phyloP scores from a whole-genome alignment of 306 rosid genomes.

The Cicer yamashitae region DNA sequence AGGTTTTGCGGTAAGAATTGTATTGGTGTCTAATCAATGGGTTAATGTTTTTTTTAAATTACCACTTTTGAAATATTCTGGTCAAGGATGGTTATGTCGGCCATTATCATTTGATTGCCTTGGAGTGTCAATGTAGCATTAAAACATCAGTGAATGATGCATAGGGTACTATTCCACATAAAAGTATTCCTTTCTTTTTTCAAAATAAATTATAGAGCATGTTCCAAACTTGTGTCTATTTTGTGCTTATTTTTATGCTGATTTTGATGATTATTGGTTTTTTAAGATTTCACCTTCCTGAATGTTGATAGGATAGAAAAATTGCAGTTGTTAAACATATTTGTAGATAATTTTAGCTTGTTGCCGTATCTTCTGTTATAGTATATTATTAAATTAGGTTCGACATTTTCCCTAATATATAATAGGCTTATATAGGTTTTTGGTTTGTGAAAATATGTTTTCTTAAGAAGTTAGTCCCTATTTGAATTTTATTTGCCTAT shows the following conservation, averaged over 20 bases:
- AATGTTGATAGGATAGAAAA: not conserved
- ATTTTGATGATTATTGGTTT: conserved; percentile 3
- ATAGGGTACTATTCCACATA: conserved; percentile 6
- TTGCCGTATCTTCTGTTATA: conserved; percentile 19
- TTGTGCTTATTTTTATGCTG: conserved; percentile 22
- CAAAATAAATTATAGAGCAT: conserved; percentile 3
- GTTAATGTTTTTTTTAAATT: conserved; percentile 36
- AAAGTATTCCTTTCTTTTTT: conserved; percentile 19
- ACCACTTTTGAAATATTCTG: conserved; percentile 27
- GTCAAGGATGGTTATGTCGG: conserved; percentile 5
- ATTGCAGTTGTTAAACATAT: conserved; percentile 13
- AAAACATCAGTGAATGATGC: not conserved
- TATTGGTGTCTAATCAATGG: conserved; percentile 28
- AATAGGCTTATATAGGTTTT: not conserved
- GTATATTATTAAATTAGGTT: conserved; percentile 8
- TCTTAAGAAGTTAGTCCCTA: not conserved
- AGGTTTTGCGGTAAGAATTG: conserved; percentile 90
- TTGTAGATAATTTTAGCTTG: conserved; percentile 2
- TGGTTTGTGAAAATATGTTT: not conserved
- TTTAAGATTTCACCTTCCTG: conserved; percentile 14
- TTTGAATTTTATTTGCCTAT: conserved; percentile 7
- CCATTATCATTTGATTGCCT: conserved; percentile 19
- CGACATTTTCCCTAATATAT: conserved; percentile 4
- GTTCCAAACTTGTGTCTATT: conserved; percentile 1
- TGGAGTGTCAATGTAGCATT: conserved; percentile 20